phyloP scores from a whole-genome alignment of 1,284 basidiomycete species.

The Ceratobasidium sp. region DNA sequence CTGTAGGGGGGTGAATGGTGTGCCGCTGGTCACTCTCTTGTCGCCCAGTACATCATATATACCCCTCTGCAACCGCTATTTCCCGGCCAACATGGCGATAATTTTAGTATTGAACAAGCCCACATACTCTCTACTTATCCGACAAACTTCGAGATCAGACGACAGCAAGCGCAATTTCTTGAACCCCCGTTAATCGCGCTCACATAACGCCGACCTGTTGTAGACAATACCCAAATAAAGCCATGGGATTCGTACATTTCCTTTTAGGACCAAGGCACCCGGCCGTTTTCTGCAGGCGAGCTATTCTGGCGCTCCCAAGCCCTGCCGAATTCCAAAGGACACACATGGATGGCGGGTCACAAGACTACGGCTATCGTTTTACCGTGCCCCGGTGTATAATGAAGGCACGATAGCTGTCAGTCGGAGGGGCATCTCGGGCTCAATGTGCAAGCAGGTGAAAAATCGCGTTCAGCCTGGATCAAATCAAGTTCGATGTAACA shows the following conservation, averaged over 20 bases:
- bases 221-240: neutral
- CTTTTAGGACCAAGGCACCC: neutral
- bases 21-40: neutral
- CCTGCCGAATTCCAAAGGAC: neutral
- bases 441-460: constrained; percentile 8
- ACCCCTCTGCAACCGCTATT: neutral
- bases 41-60: constrained; percentile 12
- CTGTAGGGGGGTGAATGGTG: neutral
- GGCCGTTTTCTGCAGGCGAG: neutral
- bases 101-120: constrained; percentile 16
- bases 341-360: constrained; percentile 9
- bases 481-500: neutral
- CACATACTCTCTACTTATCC: neutral
- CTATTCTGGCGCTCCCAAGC: constrained; percentile 10
- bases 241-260: neutral
- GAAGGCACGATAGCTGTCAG: neutral
- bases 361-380: constrained; percentile 9
- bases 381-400: constrained; percentile 9
- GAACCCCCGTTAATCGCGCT: neutral
- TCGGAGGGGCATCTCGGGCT: neutral
- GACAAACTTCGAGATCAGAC: neutral
- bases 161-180: neutral
- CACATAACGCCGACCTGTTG: neutral
- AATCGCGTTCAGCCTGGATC: neutral
- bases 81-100: neutral